Base-by-base conservation (phyloP, 495 filamentous ascomycete genomes). In the Copromyces sp. region DNA sequence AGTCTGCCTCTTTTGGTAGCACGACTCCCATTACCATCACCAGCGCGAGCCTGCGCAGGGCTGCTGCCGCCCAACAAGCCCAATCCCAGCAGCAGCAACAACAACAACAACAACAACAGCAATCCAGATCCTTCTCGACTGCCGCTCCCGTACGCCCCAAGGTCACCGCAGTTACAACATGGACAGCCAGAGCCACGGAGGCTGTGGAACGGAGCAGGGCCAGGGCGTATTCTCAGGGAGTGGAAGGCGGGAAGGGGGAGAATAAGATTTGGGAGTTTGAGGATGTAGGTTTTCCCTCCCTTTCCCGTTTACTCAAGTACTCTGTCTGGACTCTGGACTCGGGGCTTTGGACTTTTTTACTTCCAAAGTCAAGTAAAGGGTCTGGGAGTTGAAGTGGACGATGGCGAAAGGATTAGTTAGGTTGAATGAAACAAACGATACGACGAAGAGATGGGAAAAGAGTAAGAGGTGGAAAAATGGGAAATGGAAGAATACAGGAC, bases 241-340 rank as follows among this genome's bases (percentile, higher is more conserved):
- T 68, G 1, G 39, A 42, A 1, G 45, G 78, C 39, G 69, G 78
- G 39, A 69, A 75, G 39, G 70, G 74, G 9, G 72, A 68, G 68
- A 82, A 75, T 75, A 85, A 83, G 79, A 83, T 84, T 69, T 87
- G 81, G 78, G 76, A 39, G 9, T 87, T 86, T 74, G 81, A 85
- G 68, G 81, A 83, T 20, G 85, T 87, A 72, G 32, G 78, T 69
- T 37, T 37, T 5, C 35, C 35, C 4, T 37, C 35, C 35, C 35
- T 37, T 37, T 37, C 35, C 35, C 35, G 5, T 37, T 37, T 37
- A 37, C 35, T 3, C 5, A 37, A 37, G 35, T 5, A 37, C 35
- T 37, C 35, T 37, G 35, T 37, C 5, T 37, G 35, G 5, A 37
- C 35, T 2, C 35, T 37, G 35, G 35, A 37, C 3, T 37, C 5